These are phyloP conservation scores for Myxozyma kluyveri DNA, from an alignment of 805 yeast species.

Conservation along the genomic window DNA sequence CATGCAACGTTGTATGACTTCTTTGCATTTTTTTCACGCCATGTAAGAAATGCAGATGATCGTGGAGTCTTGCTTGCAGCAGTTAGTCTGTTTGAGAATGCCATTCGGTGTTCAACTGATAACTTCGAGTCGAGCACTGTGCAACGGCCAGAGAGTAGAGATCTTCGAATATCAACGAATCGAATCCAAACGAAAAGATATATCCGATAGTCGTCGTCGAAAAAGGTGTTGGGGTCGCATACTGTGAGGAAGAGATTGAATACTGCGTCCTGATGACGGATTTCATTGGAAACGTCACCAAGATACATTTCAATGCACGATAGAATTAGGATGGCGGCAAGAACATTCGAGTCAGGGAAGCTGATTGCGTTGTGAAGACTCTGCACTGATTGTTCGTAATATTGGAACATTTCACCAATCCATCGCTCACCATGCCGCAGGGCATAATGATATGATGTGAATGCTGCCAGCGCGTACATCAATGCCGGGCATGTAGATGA, in stretches of 20 bases:
- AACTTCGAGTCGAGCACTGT: slow-evolving; percentile 5
- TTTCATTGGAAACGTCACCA: slow-evolving; percentile 27
- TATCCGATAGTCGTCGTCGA: slow-evolving; percentile 10
- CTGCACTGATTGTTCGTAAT: slow-evolving; percentile 17
- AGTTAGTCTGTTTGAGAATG: neutral
- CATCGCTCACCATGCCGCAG: slow-evolving; percentile 54
- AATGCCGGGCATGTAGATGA: slow-evolving; percentile 7
- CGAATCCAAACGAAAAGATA: slow-evolving; percentile 24
- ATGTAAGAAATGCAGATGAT: neutral
- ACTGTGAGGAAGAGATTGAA: slow-evolving; percentile 11
- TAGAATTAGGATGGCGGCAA: slow-evolving; percentile 17
- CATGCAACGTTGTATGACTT: neutral
- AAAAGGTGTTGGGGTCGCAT: slow-evolving; percentile 14
- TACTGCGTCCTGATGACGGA: slow-evolving; percentile 23
- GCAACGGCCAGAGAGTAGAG: slow-evolving; percentile 17
- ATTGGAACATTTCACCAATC: slow-evolving; percentile 36
- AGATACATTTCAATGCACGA: slow-evolving; percentile 23
- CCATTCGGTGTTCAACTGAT: neutral
- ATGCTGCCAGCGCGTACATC: slow-evolving; percentile 26
- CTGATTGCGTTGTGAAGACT: slow-evolving; percentile 12
- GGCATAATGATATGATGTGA: slow-evolving; percentile 39
- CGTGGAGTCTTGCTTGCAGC: neutral
- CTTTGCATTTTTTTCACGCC: neutral
- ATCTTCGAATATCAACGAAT: slow-evolving; percentile 15
- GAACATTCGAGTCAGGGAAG: slow-evolving; percentile 9